Conservation (phyloP, 345 rosid genomes). For the Pistacia atlantica region DNA sequence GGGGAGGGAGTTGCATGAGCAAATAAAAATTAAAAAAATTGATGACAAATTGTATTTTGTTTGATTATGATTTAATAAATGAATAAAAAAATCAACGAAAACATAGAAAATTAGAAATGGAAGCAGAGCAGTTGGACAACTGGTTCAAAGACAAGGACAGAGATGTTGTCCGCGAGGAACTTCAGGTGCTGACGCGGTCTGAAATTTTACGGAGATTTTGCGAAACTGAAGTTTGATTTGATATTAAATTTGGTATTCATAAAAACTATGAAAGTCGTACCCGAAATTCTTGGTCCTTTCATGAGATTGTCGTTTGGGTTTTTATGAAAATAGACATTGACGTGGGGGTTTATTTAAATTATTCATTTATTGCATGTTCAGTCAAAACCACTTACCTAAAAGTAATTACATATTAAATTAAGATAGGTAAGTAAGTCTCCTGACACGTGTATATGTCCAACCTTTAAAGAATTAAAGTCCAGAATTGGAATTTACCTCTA, state of each 20-base stretch:
- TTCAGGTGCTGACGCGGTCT: conserved; percentile 7
- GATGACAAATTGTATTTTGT: not conserved
- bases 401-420: too few species aligned
- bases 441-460: too few species aligned
- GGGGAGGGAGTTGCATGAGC: conserved; percentile 9
- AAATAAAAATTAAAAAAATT: not conserved
- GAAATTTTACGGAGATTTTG: not conserved
- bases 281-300: not conserved
- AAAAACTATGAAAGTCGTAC: too few species aligned
- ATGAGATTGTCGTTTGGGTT: not conserved
- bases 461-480: too few species aligned
- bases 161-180: not conserved
- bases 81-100: not conserved
- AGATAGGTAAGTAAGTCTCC: too few species aligned
- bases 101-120: too few species aligned
- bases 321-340: too few species aligned
- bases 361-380: too few species aligned
- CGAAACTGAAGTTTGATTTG: not conserved
- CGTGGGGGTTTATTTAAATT: too few species aligned
- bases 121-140: conserved; percentile 8
- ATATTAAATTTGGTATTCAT: too few species aligned
- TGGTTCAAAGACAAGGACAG: not conserved
- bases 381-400: too few species aligned
- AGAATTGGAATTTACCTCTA: too few species aligned
- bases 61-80: not conserved